Base-by-base conservation (phyloP, 768 basidiomycete genomes). In the Termitomyces sp. region DNA sequence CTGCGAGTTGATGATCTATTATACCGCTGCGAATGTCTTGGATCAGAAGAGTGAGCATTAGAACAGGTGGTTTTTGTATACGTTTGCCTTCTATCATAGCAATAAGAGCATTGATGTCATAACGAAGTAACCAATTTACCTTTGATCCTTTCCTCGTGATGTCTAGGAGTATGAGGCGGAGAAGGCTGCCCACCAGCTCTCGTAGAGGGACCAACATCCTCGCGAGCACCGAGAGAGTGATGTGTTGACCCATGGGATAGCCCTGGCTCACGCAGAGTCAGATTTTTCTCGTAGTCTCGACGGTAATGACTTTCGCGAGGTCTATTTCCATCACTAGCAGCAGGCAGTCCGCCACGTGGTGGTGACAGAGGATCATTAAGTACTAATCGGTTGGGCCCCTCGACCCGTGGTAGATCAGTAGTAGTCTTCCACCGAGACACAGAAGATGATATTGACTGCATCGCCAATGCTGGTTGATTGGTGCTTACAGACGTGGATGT, bases 21-120 rank as follows among this genome's bases (percentile, higher is more conserved):
- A 70, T 70, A 6, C 78, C 79, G 59, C 74, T 78, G 37, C 88
- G 79, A 49, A 73, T 59, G 60, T 89, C 88, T 53, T 83, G 78
- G 12, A 89, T 88, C 8, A 89, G 74, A 41, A 90, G 61, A 11
- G 87, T 90, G 9, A 90, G 70, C 71, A 87, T 79, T 43, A 83
- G 76, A 55, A 75, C 53, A 37, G 68, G 67, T 51, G 56, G 49
- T 55, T 57, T 62, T 26, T 56, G 55, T 14, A 48, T 23, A 50
- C 57, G 60, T 50, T 53, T 55, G 57, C 42, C 44, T 23, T 61
- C 62, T 61, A 45, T 38, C 43, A 41, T 44, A 28, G 8, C 21
- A 14, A 23, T 50, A 4, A 33, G 38, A 12, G n/a, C 41, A 50
- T 48, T 26, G n/a, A 17, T 49, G 21, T 12, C 21, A 38, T 28